Percentiles rank a stretch among this genome's conserved stretches.
Conservation (phyloP, 1,284 basidiomycete species). For the Malassezia slooffiae region DNA sequence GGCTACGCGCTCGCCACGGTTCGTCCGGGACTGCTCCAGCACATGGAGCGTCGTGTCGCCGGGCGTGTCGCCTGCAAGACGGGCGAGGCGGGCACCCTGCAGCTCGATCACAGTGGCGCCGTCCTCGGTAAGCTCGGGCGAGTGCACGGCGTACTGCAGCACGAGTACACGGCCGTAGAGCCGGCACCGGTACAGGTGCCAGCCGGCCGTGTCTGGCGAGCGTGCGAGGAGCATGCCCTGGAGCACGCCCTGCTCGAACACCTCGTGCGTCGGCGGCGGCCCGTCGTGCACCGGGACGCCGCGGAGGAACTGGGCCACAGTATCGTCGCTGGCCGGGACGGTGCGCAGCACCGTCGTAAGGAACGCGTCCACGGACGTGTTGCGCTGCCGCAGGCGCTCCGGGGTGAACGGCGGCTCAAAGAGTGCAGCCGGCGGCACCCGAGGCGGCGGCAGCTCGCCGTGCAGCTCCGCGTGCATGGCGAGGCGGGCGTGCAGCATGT, state of each 20-base stretch:
- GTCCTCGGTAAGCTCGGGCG: too few species aligned
- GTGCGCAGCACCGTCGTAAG: conserved; percentile 3
- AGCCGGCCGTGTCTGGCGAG: background rate
- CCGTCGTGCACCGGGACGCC: conserved; percentile 1
- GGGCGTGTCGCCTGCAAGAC: too few species aligned
- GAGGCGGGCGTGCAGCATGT: conserved; percentile 4
- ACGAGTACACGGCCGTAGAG: background rate
- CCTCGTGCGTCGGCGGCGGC: background rate
- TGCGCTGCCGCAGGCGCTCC: conserved; percentile 5
- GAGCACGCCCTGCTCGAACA: too few species aligned
- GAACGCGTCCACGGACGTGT: conserved; percentile 6
- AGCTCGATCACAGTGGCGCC: too few species aligned
- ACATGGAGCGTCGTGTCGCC: too few species aligned
- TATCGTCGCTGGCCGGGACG: conserved; percentile 1
- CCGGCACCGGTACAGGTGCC: background rate
- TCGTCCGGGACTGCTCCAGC: too few species aligned
- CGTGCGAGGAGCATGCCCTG: too few species aligned
- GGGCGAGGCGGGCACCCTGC: too few species aligned
- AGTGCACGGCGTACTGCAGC: too few species aligned
- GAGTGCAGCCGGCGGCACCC: background rate
- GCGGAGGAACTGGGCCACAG: conserved; percentile 4
- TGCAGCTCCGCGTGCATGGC: background rate
- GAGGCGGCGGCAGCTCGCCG: background rate
- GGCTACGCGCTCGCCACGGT: too few species aligned
- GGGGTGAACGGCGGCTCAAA: conserved; percentile 9